Base-by-base conservation (phyloP, 2,329 filamentous ascomycete genomes). In the Botrytis fragariae region DNA sequence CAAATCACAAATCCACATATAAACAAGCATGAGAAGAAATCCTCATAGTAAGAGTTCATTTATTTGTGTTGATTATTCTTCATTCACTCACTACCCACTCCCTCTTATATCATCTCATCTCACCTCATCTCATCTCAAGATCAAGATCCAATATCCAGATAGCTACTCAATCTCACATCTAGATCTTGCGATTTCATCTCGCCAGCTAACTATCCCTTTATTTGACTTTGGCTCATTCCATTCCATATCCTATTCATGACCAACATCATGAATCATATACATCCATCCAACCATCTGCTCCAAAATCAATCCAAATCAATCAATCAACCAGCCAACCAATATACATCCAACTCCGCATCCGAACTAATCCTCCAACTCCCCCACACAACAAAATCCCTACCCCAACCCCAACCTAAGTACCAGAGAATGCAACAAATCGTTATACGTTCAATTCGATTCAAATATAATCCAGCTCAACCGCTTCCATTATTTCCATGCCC, bases 391-490 rank as follows among this genome's bases (percentile, higher is more conserved):
- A 39, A 37, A 45, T 5, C 29, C 18, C 16, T 4, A 35, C 22
- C n/a, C 44, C 6, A 64, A 8, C n/a, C 65, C 25, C 32, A 59
- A 14, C 22, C 59, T 20, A 71, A 64, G 59, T 32, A 25, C 59
- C 42, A 29, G 48, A 68, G 57, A 68, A 68, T 68, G 65, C 65
- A 57, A 35, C 25, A 68, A 42, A 68, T 54, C 35, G 6, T 42
- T 42, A 32, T n/a, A n/a, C 32, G 14, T 61, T 20, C 42, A 71
- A 32, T 39, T 35, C 16, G 25, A 63, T 62, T 45, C 69, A 44
- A 51, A 29, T 20, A n/a, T 25, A 61, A 62, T 51, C 22, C 65
- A 29, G 20, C n/a, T 32, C 51, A 8, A 37, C 25, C 37, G 18
- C 9, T 12, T 29, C 37, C 61, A 20, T 20, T 39, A 54, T 42